A percentile compares a stretch with the other conserved stretches of the same genome.
phyloP scores from a whole-genome alignment of 2,329 filamentous ascomycete genomes.

The Neodidymelliopsis sp. region DNA sequence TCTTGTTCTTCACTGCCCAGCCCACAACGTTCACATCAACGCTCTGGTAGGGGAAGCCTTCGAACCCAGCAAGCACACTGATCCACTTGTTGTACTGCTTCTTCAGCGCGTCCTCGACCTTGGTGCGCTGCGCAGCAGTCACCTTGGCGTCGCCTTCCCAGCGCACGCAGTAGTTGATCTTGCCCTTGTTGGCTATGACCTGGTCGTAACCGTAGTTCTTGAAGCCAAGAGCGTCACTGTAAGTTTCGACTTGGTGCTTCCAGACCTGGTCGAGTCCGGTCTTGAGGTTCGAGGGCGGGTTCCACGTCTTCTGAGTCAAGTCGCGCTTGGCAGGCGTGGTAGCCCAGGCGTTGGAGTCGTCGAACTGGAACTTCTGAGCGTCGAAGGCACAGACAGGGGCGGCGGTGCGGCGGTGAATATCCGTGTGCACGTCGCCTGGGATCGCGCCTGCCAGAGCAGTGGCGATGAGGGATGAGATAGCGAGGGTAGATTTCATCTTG shows the following conservation, averaged over 20 bases:
- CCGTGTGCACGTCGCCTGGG: conserved; percentile 17
- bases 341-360: conserved; percentile 26
- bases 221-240: conserved; percentile 32
- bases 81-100: conserved; percentile 53
- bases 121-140: conserved; percentile 49
- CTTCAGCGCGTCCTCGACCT: conserved; percentile 48
- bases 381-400: conserved; percentile 30
- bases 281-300: conserved; percentile 35
- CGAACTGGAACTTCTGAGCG: conserved; percentile 15
- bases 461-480: conserved; percentile 26
- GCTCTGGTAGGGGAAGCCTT: conserved; percentile 53
- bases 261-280: conserved; percentile 34
- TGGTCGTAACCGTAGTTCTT: conserved; percentile 45
- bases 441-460: conserved; percentile 22
- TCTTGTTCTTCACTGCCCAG: conserved; percentile 53
- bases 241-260: conserved; percentile 35
- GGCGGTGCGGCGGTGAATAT: conserved; percentile 22
- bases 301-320: conserved; percentile 30
- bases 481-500: conserved; percentile 31
- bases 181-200: conserved; percentile 41
- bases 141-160: conserved; percentile 54
- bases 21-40: conserved; percentile 54
- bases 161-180: conserved; percentile 54
- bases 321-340: conserved; percentile 26
- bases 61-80: conserved; percentile 54